Evolutionary conservation across 2,329 filamentous ascomycete species (phyloP), one percentile per base, ranked within the genome.

Genomic region (Cytospora schulzeri): DNA sequence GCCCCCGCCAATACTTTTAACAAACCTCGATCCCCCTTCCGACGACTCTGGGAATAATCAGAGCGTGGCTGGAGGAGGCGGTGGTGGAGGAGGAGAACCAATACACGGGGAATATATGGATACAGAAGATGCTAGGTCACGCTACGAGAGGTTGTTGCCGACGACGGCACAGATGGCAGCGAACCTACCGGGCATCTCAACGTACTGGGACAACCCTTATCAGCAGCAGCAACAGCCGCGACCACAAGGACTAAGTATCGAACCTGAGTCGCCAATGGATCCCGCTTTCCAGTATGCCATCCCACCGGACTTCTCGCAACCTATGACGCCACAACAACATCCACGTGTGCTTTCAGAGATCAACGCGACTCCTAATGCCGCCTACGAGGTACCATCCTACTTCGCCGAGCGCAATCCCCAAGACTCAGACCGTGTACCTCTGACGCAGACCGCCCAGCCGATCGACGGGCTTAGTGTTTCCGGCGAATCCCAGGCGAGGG

Each of bases 361-460:
- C 26, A 51, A 48, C n/a, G 62, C 65, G 26, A 65, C 65, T 31
- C 65, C 65, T 26, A 22, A 62, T 69, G 22, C 65, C 67, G 28
- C 68, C 65, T 55, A 71, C 67, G 56, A 70, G 67, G 59, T 57
- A 63, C 48, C 69, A 66, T 28, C 64, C 55, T 66, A 62, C 62
- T 64, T 69, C 69, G 54, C 29, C 51, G 51, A 53, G 48, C 53
- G 75, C 45, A 77, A 79, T 60, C 80, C 78, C 62, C 76, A 80
- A 54, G 83, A 88, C 67, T 87, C 85, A 8, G 87, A 89, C 71
- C 78, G 78, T 50, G 79, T 84, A 17, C 87, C 87, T 29, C 77
- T 89, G 58, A 85, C 84, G 17, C 78, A 80, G n/a, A 75, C 79
- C 51, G 82, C 81, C 29, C 81, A 85, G 69, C 83, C 85, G 7